Evolutionary conservation across 1,284 basidiomycete species (phyloP), one percentile per base, ranked within the genome.

Genomic region (Cystobasidium sp.): DNA sequence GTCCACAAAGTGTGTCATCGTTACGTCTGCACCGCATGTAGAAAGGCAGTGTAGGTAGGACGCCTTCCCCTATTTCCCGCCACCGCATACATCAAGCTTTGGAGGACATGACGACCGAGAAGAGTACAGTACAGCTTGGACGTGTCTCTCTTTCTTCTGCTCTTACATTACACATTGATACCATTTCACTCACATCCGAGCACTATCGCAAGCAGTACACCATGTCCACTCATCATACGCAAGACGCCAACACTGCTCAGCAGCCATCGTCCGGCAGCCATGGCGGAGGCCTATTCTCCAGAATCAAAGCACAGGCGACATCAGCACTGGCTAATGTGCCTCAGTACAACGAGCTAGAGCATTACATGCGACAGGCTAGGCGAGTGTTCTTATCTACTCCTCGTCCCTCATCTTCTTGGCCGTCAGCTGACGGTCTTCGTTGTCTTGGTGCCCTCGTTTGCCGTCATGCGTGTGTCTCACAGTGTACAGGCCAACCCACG

Each of bases 261-360:
- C 69, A 63, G 51, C 31, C 31, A 5, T 31, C 31, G 5, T 31
- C 31, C 31, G 10, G 37, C 20, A 14, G 12, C 20, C 41, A 55
- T 43, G 63, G 70, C 2, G 61, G 61, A 4, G 69, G 61, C 20
- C 49, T 73, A 4, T 65, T 73, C 62, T n/a, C 52, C 51, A 73
- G 58, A 52, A 62, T 73, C 37, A 49, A 63, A 24, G 43, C 39
- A 44, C 62, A 65, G 22, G 70, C 70, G 3, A 62, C 55, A 44
- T 62, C 62, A 8, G 61, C 61, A 5, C 18, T 73, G 24, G 43
- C 70, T 6, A 65, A 59, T 39, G 70, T 73, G 20, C 70, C 70
- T 31, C 56, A 59, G 63, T 66, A 65, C 62, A 66, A 73, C 63
- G 70, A 73, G 53, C 31, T 73, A 22, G 59, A 73, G 39, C 70